Conservation (phyloP, 306 rosid genomes). For the Trifolium repens region DNA sequence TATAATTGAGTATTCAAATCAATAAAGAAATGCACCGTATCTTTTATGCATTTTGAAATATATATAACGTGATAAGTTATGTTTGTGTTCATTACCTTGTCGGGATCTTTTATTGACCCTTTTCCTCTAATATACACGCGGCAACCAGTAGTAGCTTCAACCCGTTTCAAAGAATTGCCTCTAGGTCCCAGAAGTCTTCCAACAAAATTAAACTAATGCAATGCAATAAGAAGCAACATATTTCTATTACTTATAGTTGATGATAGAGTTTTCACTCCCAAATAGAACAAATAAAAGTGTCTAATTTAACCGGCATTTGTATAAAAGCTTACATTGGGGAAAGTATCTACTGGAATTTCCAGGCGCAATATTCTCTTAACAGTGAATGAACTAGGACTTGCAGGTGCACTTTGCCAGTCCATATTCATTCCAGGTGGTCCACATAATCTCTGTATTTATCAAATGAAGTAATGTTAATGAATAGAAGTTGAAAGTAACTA, state of each 20-base stretch:
- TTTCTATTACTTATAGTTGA: constrained; percentile 35
- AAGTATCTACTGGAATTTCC: constrained; percentile 95
- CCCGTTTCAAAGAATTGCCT: constrained; percentile 94
- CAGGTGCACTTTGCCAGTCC: constrained; percentile 99
- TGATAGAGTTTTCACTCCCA: constrained; percentile 20
- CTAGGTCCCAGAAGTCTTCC: constrained; percentile 98
- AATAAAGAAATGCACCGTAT: constrained; percentile 3
- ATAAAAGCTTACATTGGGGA: constrained; percentile 72
- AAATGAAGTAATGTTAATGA: constrained; percentile 34
- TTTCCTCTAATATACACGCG: constrained; percentile 94
- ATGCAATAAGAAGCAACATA: constrained; percentile 44
- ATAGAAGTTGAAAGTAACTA: constrained; percentile 1
- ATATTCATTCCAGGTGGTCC: constrained; percentile 88
- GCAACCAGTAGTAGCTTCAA: constrained; percentile 94
- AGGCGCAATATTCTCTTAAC: constrained; percentile 91
- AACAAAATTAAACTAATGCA: constrained; percentile 86
- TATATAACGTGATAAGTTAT: constrained; percentile 29
- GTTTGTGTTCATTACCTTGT: constrained; percentile 58
- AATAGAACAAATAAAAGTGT: constrained; percentile 14
- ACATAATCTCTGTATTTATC: constrained; percentile 67
- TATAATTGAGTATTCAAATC: constrained; percentile 11
- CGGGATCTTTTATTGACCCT: constrained; percentile 94
- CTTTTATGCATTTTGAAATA: constrained; percentile 18
- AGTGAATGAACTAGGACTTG: constrained; percentile 92
- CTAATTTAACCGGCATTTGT: constrained; percentile 18